phyloP scores from a whole-genome alignment of 148 eudicot genomes.

The Agrostemma githago region DNA sequence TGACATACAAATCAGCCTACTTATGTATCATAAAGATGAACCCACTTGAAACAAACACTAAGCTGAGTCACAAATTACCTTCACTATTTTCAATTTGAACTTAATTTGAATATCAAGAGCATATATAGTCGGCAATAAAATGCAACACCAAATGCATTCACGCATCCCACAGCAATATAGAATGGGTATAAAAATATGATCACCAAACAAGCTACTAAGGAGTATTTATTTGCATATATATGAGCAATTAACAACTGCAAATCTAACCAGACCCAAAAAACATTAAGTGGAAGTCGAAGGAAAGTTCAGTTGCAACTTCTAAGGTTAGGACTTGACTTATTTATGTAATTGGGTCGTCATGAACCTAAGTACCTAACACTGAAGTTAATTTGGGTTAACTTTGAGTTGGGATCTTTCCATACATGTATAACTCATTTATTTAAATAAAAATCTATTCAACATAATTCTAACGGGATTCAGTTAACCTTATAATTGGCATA shows the following conservation, averaged over 20 bases:
- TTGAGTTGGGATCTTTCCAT: too few relatives aligned
- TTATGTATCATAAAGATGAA: neutral
- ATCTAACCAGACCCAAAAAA: neutral
- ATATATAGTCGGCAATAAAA: neutral
- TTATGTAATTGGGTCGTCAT: neutral
- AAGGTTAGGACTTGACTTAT: neutral
- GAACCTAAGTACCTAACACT: neutral
- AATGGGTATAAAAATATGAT: too few relatives aligned
- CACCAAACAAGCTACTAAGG: neutral
- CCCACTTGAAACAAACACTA: neutral
- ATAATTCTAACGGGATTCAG: neutral
- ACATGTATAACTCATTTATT: too few relatives aligned
- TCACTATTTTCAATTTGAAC: neutral
- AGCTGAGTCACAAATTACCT: neutral
- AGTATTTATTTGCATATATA: too few relatives aligned
- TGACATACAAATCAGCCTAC: neutral
- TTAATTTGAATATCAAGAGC: neutral
- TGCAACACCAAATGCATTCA: neutral
- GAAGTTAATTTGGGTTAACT: neutral
- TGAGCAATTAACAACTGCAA: neutral
- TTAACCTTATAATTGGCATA: neutral
- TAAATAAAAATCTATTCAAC: too few relatives aligned
- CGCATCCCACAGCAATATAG: neutral
- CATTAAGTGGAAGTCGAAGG: neutral
- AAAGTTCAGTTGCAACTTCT: neutral